Evolutionary conservation across 2,329 filamentous ascomycete genomes (phyloP), one percentile per base, ranked within the genome.

Genomic region (Colletotrichum acutatum): DNA sequence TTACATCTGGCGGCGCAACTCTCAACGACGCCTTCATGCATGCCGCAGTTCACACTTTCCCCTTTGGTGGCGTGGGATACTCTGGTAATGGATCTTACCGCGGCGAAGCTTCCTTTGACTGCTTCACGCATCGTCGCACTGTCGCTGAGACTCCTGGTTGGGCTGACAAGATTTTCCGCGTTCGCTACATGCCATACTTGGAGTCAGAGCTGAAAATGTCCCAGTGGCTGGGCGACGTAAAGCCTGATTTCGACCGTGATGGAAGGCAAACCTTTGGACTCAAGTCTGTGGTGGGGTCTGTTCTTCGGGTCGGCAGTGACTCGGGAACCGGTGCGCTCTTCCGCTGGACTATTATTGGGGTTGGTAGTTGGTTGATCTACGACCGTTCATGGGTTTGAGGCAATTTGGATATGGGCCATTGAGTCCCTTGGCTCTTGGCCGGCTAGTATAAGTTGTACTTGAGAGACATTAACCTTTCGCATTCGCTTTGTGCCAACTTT

Each of bases 41-140:
- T 81, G 91, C 88, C 72, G 88, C 89, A 24, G 88, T 97, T 75
- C 88, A 90, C 37, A 94, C 91, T 2, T 85, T 97, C 2, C 87
- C 93, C 49, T 97, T 97, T 80, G 95, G 95, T 75, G 95, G 95
- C 77, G 92, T 97, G 8, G 95, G 95, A 75, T 89, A 93, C 76
- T 94, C 92, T 57, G 95, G 95, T 65, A 88, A 89, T 73, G 95
- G 95, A 74, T 85, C 90, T 32, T 97, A 97, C 86, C 91, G 93
- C 77, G 95, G 95, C 72, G 91, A 91, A 78, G 87, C 92, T n/a
- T 90, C 88, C 1, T 94, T 94, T 82, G 91, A 94, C 76, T 84
- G 84, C 76, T 94, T 93, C 79, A 90, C 90, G 1, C 92, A 94
- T 80, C 85, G 75, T 42, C 86, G 87, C 72, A 84, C 82, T 61